Evolutionary conservation across 164 flowering plant species (phyloP).

Genomic region (Macadamia integrifolia): DNA sequence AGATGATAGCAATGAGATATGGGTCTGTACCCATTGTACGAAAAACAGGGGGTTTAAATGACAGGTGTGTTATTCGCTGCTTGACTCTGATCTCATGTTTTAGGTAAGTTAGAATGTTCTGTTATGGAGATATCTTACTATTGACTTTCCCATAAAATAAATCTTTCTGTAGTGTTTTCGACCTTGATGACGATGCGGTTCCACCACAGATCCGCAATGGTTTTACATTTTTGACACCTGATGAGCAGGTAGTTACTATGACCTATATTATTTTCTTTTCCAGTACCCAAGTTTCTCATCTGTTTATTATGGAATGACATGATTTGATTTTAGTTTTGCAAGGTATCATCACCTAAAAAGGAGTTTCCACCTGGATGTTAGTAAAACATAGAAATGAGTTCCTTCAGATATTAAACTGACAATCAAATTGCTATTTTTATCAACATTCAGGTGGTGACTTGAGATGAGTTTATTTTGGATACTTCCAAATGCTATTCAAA

Average conservation of each 20-base stretch:
- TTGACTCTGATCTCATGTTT: background rate
- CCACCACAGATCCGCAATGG: conserved; percentile 77
- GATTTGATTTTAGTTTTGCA: no score
- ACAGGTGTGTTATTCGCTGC: conserved; percentile 46
- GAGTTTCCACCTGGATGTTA: no score
- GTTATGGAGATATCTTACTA: no score
- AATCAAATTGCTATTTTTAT: no score
- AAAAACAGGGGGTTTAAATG: conserved; percentile 91
- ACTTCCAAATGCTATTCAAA: no score
- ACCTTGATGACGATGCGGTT: conserved; percentile 73
- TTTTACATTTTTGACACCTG: conserved; percentile 63
- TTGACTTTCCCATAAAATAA: background rate
- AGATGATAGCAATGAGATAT: conserved; percentile 99
- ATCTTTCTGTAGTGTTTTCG: conserved; percentile 62
- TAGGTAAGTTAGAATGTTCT: background rate
- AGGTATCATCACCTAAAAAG: no score
- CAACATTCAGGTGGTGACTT: no score
- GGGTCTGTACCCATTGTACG: conserved; percentile 89
- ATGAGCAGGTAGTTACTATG: conserved; percentile 63
- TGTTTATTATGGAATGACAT: no score
- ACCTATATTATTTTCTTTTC: background rate
- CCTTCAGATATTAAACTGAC: no score
- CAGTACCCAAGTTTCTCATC: background rate
- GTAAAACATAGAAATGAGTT: no score
- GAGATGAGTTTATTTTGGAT: no score